Percentiles rank a stretch among this genome's conserved stretches.
These are phyloP conservation scores for Paramyrothecium sp. DNA, from an alignment of 2,329 filamentous ascomycete genomes.

Conservation along the genomic window DNA sequence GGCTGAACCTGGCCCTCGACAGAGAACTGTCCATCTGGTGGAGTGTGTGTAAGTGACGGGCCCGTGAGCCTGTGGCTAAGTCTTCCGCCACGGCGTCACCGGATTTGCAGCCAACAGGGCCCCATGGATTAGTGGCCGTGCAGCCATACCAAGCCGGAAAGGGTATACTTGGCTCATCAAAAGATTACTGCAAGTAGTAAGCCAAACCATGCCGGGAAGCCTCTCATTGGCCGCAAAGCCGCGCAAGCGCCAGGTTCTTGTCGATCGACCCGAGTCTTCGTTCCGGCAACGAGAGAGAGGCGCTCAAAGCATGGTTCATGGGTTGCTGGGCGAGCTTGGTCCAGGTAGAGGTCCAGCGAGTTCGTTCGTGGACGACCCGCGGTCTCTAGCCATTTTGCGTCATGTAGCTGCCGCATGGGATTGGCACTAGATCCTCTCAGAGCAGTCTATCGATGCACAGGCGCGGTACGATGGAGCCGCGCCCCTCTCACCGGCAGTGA, in stretches of 20 bases:
- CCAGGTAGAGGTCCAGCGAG: neutral
- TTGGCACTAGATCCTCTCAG: neutral
- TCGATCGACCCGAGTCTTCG: neutral
- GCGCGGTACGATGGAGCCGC: no score
- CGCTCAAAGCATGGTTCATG: neutral
- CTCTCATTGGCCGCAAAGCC: neutral
- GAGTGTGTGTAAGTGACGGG: neutral
- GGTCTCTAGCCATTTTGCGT: neutral
- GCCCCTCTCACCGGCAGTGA: no score
- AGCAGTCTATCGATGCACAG: neutral
- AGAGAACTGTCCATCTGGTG: neutral
- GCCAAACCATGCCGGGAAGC: neutral
- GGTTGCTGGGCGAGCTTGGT: neutral
- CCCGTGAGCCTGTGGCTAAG: neutral
- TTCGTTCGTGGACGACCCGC: no score
- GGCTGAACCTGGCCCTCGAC: neutral
- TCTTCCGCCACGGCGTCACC: neutral
- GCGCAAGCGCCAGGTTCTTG: neutral
- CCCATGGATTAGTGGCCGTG: neutral
- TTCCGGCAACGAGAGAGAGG: neutral
- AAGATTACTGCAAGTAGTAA: neutral
- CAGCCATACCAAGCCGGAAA: neutral
- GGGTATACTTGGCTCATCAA: neutral
- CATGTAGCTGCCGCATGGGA: neutral
- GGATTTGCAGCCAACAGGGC: neutral